Conservation (phyloP, 495 filamentous ascomycete species). For the Neurospora sp. region DNA sequence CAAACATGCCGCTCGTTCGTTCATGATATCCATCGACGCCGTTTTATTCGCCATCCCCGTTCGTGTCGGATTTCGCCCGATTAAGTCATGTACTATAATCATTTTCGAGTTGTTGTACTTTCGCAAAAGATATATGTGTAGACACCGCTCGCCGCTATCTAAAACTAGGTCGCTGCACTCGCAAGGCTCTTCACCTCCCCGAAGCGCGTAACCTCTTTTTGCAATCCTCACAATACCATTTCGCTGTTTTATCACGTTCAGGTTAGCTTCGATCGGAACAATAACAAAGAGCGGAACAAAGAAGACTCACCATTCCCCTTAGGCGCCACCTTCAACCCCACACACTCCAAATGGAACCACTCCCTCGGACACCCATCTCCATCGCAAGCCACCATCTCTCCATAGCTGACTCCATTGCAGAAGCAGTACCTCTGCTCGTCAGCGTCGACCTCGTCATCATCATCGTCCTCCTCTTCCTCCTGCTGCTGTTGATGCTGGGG, state of each 20-base stretch:
- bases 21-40: not conserved
- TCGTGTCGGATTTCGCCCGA: not conserved
- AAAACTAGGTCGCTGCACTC: not conserved
- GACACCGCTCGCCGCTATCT: not conserved
- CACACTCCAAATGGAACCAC: conserved; percentile 95
- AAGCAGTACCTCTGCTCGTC: conserved; percentile 87
- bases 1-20: not conserved
- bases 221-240: conserved; percentile 88
- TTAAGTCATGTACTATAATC: not conserved
- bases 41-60: not conserved
- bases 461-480: conserved; percentile 44
- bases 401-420: conserved; percentile 87
- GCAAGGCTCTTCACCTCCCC: not conserved
- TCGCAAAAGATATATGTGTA: not conserved
- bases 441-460: conserved; percentile 61
- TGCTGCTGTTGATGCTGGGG: conserved; percentile 24
- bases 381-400: conserved; percentile 98
- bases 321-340: conserved; percentile 78
- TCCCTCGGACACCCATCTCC: conserved; percentile 75
- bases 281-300: not conserved
- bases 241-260: conserved; percentile 39
- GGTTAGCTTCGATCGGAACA: not conserved
- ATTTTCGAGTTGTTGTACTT: not conserved
- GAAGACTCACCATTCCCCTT: conserved; percentile 63
- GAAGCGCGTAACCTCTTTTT: conserved; percentile 50